Percentiles rank a stretch among this genome's conserved stretches.
phyloP scores from a whole-genome alignment of 495 filamentous ascomycete species.

The Entonaema liquescens region DNA sequence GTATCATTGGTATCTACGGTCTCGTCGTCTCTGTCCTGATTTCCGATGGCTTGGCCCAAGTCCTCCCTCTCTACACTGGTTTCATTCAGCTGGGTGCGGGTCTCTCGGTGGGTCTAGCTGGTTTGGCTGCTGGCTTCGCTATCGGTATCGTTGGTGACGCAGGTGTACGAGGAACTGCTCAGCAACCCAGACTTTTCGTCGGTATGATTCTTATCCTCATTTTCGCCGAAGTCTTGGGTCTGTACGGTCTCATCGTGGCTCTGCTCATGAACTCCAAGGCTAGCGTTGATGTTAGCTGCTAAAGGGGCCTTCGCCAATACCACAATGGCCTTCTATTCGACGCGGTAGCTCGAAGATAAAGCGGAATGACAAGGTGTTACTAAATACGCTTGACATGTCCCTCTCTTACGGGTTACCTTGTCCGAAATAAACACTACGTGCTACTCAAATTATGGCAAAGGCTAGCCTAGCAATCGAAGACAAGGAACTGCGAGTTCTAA shows the following conservation, averaged over 20 bases:
- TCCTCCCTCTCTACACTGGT: constrained; percentile 85
- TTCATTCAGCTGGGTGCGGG: constrained; percentile 98
- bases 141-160: constrained; percentile 99
- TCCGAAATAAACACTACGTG: constrained; percentile 23
- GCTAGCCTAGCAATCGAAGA: constrained; percentile 41
- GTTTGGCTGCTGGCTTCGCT: constrained; percentile 97
- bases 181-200: constrained; percentile 97
- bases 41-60: constrained; percentile 86
- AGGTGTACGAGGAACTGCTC: constrained; percentile 97
- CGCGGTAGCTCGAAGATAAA: constrained; percentile 18
- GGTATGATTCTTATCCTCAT: constrained; percentile 99
- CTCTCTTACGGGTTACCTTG: constrained; percentile 6
- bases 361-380: constrained; percentile 41
- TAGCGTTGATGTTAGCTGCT: constrained; percentile 59
- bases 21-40: constrained; percentile 98
- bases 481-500: constrained; percentile 41
- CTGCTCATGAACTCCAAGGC: constrained; percentile 98
- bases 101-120: constrained; percentile 93
- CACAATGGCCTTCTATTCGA: constrained; percentile 12
- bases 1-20: constrained; percentile 99
- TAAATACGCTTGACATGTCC: constrained; percentile 15
- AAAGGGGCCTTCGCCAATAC: constrained; percentile 6
- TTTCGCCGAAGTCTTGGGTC: constrained; percentile 99
- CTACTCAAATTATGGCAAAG: constrained; percentile 22
- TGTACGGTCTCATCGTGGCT: constrained; percentile 97